Base-by-base conservation (phyloP, 441 rosid genomes). In the Pelargonium fulgidum region DNA sequence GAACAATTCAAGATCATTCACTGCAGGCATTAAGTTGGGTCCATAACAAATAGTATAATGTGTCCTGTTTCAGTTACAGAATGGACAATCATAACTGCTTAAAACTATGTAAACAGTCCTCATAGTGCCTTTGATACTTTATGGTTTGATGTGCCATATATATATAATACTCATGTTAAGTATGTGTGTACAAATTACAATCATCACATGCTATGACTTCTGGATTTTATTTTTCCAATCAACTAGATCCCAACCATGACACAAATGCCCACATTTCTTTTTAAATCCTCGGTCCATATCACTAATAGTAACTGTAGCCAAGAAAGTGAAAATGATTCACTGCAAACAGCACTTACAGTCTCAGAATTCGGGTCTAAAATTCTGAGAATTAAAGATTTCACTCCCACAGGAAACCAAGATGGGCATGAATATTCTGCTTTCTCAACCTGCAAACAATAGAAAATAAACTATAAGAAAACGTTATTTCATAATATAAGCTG, bases 311-410 rank as follows among this genome's bases (percentile, higher is more conserved):
- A 66, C 7, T 26, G 72, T 50, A 68, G 67, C 71, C 65, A 62
- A 66, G 62, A 5, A 44, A 41, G 64, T 50, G 19, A 39, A 47
- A 36, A 36, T 33, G 24, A 22, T 22, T 22, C 1, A 22, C 24
- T 22, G 24, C 24, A 20, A 13, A 26, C 48, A 42, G 4, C 26
- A 82, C 96, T 82, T 82, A 93, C 99, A 24, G 86, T 88, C 85
- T 81, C 93, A 66, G 97, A 89, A 81, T 89, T 91, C 66, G 97
- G 96, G 76, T 93, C 97, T 81, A 93, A 77, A 75, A 93, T 91
- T 71, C 87, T 87, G 29, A 77, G 82, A 80, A 93, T 89, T 78
- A 93, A 84, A 42, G 91, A 79, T 78, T 86, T 93, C 44, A 95
- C 96, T 64, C 88, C 97, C 71, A 89, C 81, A 5, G 99, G 92